Evolutionary conservation across 352 stramenopile species (phyloP).

Genomic region (Phytophthora idaei): DNA sequence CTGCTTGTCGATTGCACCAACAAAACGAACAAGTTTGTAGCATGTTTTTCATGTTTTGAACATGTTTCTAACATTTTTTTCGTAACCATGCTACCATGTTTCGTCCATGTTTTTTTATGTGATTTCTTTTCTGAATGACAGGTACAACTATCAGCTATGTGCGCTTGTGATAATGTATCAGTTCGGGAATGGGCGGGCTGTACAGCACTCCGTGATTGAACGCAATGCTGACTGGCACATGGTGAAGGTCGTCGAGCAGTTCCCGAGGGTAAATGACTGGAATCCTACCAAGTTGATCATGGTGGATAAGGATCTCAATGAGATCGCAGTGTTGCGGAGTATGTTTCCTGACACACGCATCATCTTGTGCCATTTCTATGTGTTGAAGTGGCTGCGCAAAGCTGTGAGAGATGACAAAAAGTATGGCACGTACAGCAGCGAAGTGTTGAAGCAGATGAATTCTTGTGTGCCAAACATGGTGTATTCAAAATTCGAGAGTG

Average conservation of each 20-base stretch:
- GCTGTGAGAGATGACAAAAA: constrained; percentile 11
- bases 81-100: neutral
- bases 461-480: constrained; percentile 12
- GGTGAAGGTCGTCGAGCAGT: constrained; percentile 7
- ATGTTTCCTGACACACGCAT: neutral
- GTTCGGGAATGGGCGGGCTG: neutral
- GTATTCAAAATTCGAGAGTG: neutral
- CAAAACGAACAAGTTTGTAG: constrained; percentile 16
- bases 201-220: neutral
- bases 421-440: constrained; percentile 3
- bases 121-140: neutral
- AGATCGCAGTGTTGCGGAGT: constrained; percentile 8
- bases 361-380: constrained; percentile 11
- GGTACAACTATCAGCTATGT: constrained; percentile 15
- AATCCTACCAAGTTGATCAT: constrained; percentile 6
- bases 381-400: constrained; percentile 2
- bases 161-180: constrained; percentile 13
- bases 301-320: constrained; percentile 23
- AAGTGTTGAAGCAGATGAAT: constrained; percentile 11
- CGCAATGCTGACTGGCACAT: constrained; percentile 14
- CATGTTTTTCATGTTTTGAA: neutral
- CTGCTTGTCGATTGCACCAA: constrained; percentile 18
- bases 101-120: neutral
- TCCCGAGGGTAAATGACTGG: constrained; percentile 1
- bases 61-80: neutral